Base-by-base conservation (phyloP, 306 rosid genomes). In the Arachis hypogaea region DNA sequence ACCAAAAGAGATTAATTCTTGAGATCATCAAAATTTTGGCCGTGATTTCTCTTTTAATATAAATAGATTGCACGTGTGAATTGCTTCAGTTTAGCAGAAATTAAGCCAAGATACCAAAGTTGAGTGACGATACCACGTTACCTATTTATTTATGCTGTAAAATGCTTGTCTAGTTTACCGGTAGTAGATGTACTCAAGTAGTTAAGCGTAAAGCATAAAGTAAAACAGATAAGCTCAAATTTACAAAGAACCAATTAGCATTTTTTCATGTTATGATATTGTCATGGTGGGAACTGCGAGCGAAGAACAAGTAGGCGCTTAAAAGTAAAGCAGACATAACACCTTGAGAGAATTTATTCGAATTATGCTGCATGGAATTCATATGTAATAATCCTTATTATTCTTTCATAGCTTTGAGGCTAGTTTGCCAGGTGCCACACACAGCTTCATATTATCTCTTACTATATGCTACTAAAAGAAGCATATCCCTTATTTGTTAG, bases 301-400 rank as follows among this genome's bases (percentile, higher is more conserved):
- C 38, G 43, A 36, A 18, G 54, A 62, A 72, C 28, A 22, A 22
- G 44, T 4, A 12, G 42, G 66, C 4, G n/a, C 45, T 58, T 71
- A 3, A 59, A 72, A 59, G 74, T 59, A 68, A 80, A 80, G 71
- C 68, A 81, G 57, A 66, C 22, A 14, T 44, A 5, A 10, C 60
- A 1, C 44, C 6, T 56, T 54, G 45, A 33, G n/a, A 7, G 51
- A 51, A 75, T 70, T 47, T 7, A 18, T 41, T 61, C 49, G n/a
- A 51, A 76, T 41, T 64, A 69, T 76, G 61, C 42, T 66, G 44
- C 76, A 67, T 54, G 51, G 50, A 63, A 7, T 51, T 63, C 7
- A 18, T 41, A 16, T 52, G 47, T 61, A 52, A 66, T 47, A 75
- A 61, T 75, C 78, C 41, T 40, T 10, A 7, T 38, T 45, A 50